Base-by-base conservation (phyloP, 768 basidiomycete species). In the Boletus bicolor region DNA sequence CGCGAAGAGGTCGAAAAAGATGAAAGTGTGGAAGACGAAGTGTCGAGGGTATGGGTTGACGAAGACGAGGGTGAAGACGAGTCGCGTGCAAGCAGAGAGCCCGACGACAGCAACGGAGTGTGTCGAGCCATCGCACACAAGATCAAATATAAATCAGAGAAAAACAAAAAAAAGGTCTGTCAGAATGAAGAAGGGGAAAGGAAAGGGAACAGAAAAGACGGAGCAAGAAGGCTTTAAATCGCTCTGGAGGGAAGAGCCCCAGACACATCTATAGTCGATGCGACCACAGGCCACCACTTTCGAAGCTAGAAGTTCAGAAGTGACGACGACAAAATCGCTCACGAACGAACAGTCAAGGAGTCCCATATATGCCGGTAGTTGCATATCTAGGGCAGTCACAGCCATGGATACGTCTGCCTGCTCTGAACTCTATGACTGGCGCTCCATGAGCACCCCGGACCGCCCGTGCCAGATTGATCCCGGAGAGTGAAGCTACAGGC, bases 261-360 rank as follows among this genome's bases (percentile, higher is more conserved):
- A 45, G 41, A 39, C 36, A 44, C 51, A 39, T 9, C 37, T 24
- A 44, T 36, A 21, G n/a, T 43, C 19, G 32, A 47, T 30, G 51
- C 43, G 24, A 45, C 36, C 14, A 54, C 28, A 30, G 12, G 30
- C 8, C 35, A 43, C 39, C 56, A 54, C 51, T 45, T 55, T 53
- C 19, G 17, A 54, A 34, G 56, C 39, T 43, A 60, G 56, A 57
- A 65, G 58, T 5, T 37, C 43, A 17, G 47, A 56, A 54, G 39
- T 39, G 51, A 51, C 24, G 35, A 34, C 39, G 38, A 21, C 7
- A 24, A 19, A 35, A 45, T 21, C 19, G 5, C 12, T 2, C 11
- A 32, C 17, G 30, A 15, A 21, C 10, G 38, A 49, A 46, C 10
- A 19, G 44, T 37, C n/a, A 49, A 48, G 41, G 43, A 0, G 14